Base-by-base conservation (phyloP, 2,329 filamentous ascomycete species). In the Colletotrichum spinosum region DNA sequence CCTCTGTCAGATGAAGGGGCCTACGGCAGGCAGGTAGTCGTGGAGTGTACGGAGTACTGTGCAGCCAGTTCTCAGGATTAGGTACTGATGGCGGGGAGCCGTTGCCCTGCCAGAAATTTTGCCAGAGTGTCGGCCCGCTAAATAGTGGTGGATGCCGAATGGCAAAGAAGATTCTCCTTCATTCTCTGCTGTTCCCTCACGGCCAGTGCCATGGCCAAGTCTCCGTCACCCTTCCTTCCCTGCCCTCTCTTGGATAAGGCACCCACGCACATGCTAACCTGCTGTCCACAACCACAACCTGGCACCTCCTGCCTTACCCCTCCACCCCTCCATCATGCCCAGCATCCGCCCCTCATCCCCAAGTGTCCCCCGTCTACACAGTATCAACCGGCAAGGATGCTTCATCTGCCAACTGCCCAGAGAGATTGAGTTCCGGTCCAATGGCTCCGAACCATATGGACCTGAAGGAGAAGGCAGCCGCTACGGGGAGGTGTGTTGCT, bases 131-230 rank as follows among this genome's bases (percentile, higher is more conserved):
- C 54, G 38, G 15, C 35, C 42, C 51, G 52, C 62, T 65, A 61
- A 56, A 65, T 65, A 62, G 38, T 55, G 54, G 62, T 62, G 56
- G 60, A 48, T 46, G 55, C 56, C 61, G 67, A 69, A 69, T 58
- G 55, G 61, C 46, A 69, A 69, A 69, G 67, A 69, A 69, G 60
- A 68, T 69, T 69, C 67, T 68, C 65, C 65, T 42, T 64, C 52
- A 45, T 60, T 65, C 67, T 66, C 48, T 57, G 59, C 51, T 38
- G 49, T 61, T 64, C 67, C 51, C 45, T 50, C 38, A 38, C 39
- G 33, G 48, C 41, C 49, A 38, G n/a, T 39, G 17, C 45, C 44
- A 45, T 34, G 50, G 39, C 50, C 45, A 48, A 42, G 39, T 55
- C 38, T 37, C 50, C 46, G 41, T 53, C 56, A 39, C 44, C 42